Evolutionary conservation across 257 asterid species (phyloP), one percentile per base, ranked within the genome.

Genomic region (Penstemon eatonii): DNA sequence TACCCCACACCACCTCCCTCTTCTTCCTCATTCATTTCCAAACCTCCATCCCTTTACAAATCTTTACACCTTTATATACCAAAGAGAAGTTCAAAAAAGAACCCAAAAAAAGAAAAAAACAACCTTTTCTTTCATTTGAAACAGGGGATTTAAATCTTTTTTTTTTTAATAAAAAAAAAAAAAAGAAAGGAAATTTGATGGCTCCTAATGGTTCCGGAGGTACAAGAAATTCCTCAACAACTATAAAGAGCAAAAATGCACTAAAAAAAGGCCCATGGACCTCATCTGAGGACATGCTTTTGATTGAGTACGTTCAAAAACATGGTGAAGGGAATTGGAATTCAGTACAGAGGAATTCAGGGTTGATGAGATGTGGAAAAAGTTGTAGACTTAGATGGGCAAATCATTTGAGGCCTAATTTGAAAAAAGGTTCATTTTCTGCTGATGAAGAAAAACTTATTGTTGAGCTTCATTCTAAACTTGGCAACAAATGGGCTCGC

Each of bases 271-370:
- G 80, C 49, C 80, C 80, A 9, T 76, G 80, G 80, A 76, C 76
- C 9, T 8, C 76, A 4, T 56, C 76, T 9, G 80, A 76, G 51
- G 80, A 76, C 56, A 55, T 55, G 39, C 63, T 76, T 44, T 71
- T 76, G 70, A 67, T 76, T n/a, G 80, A 76, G 7, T 76, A 76
- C 41, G 80, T 76, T 42, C 71, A 70, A 60, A 76, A 62, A 9
- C 77, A 76, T 8, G 80, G 80, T 25, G 80, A 75, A 65, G 80
- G 80, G n/a, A 75, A 75, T 61, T 75, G 80, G 80, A 75, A 75
- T 53, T 67, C 76, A 3, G 80, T 75, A 12, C 80, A 75, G 56
- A 75, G 66, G 25, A 65, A 70, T 74, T 75, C 80, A 3, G 80
- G 80, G 60, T 60, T 75, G 43, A 64, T 63, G 19, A 40, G 80